Evolutionary conservation across 129 eudicot species (phyloP), one percentile per base, ranked within the genome.

Genomic region (Cynara cardunculus): DNA sequence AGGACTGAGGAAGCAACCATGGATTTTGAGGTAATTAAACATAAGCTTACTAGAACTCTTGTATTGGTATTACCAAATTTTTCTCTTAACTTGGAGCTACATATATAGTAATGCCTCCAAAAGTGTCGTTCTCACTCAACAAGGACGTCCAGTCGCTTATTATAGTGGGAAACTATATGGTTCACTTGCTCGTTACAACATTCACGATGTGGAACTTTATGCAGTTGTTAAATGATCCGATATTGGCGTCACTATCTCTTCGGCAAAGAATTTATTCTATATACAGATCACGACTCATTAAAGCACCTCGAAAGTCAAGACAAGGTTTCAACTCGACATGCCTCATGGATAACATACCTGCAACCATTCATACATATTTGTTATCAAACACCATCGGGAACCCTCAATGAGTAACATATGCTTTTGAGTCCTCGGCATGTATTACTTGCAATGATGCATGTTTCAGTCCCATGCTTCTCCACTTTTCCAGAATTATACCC

Each of bases 181-280:
- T 13, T 10, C 72, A 8, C 31, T 73, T 19, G 53, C 56, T 34
- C 64, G 0, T 25, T 69, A 69, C 9, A 69, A 7, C 44, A 78
- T 66, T 1, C 34, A 67, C 37, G 82, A 78, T 41, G 14, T 65
- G 37, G 46, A 78, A 25, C 34, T 78, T 12, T 78, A 34, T 67
- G 82, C 67, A 2, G 44, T 35, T 5, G 69, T 61, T 39, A 26
- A 3, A 44, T 16, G 1, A 31, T 77, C 1, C 49, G n/a, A 12
- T 31, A 77, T 18, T 77, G 56, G 73, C 30, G 30, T 1, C 73
- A 65, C 7, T 65, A 77, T 65, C 25, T 77, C 10, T 77, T 77
- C 22, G 73, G 65, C 6, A 16, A 30, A 2, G 56, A 78, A 21
- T 66, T 78, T 32, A 7, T 78, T 5, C 65, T 78, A 0, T 78